phyloP scores from a whole-genome alignment of 2,329 filamentous ascomycete genomes.

The Chrysoporthe deuterocubensis region DNA sequence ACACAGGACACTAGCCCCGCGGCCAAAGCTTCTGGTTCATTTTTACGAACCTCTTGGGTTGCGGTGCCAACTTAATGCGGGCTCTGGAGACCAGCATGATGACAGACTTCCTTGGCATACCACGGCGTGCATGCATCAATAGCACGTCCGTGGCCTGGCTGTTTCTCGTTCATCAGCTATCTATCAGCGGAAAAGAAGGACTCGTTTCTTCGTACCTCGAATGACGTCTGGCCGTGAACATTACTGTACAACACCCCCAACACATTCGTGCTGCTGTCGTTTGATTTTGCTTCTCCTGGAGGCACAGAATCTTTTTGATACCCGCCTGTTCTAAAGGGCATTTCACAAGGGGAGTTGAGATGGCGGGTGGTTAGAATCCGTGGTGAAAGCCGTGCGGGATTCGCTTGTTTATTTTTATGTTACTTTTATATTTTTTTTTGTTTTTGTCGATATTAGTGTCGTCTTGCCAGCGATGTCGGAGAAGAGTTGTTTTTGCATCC shows the following conservation, averaged over 20 bases:
- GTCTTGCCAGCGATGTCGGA: not conserved
- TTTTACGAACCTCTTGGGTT: too few relatives aligned
- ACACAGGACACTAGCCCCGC: not conserved
- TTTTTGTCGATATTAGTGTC: not conserved
- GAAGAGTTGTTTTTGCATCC: not conserved
- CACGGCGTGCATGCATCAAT: too few relatives aligned
- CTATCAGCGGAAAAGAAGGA: not conserved
- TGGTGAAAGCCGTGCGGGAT: conserved; percentile 8
- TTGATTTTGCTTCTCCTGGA: conserved; percentile 8
- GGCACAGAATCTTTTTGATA: conserved; percentile 25
- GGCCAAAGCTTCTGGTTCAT: not conserved
- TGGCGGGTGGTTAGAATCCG: conserved; percentile 9
- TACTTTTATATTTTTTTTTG: not conserved
- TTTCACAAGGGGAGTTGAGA: conserved; percentile 1
- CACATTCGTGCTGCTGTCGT: conserved; percentile 9
- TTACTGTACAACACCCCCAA: conserved; percentile 14
- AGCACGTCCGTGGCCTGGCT: too few relatives aligned
- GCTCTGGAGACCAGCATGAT: too few relatives aligned
- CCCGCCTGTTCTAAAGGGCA: conserved; percentile 11
- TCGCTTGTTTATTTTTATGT: not conserved
- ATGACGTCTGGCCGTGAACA: not conserved
- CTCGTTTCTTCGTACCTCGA: not conserved
- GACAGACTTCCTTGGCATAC: too few relatives aligned
- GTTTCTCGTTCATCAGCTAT: not conserved
- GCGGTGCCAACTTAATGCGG: too few relatives aligned